These are phyloP conservation scores for Cyathus pygmaeus DNA, from an alignment of 1,284 basidiomycete genomes.

Conservation along the genomic window DNA sequence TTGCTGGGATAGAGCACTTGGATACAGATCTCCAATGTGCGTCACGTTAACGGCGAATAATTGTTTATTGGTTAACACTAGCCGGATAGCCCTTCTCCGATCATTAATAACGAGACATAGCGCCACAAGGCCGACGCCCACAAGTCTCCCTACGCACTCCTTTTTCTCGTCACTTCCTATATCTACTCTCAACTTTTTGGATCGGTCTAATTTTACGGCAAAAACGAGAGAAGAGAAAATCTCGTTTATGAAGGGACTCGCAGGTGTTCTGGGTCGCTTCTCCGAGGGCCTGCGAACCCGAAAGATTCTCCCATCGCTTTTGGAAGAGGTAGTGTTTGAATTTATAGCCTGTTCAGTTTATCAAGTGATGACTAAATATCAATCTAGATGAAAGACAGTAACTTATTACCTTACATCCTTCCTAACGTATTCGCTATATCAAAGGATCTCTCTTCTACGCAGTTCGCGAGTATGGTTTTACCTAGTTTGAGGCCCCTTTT, in stretches of 20 bases:
- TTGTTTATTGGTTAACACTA: conserved; percentile 9
- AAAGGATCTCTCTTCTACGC: conserved; percentile 77
- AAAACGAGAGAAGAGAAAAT: conserved; percentile 96
- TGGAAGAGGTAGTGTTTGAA: conserved; percentile 83
- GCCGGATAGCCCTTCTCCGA: conserved; percentile 72
- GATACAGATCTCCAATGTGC: conserved; percentile 78
- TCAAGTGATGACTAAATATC: neutral
- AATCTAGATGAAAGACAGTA: conserved; percentile 88
- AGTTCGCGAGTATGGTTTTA: conserved; percentile 86
- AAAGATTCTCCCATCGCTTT: conserved; percentile 93
- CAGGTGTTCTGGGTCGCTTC: conserved; percentile 86
- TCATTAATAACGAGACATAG: conserved; percentile 85
- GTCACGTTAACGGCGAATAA: conserved; percentile 6
- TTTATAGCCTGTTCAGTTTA: neutral
- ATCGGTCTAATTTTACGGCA: conserved; percentile 93
- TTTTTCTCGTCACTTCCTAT: conserved; percentile 99
- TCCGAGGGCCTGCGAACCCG: conserved; percentile 87
- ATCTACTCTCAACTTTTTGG: conserved; percentile 95
- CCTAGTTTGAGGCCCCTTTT: conserved; percentile 94
- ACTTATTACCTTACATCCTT: conserved; percentile 94
- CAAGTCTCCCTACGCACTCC: conserved; percentile 80
- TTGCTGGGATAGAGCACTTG: conserved; percentile 67
- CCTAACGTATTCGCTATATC: conserved; percentile 97
- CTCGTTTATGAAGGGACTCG: conserved; percentile 93
- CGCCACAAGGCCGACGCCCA: conserved; percentile 77